phyloP scores from a whole-genome alignment of 163 green algal genomes.

The Scenedesmus sp. region DNA sequence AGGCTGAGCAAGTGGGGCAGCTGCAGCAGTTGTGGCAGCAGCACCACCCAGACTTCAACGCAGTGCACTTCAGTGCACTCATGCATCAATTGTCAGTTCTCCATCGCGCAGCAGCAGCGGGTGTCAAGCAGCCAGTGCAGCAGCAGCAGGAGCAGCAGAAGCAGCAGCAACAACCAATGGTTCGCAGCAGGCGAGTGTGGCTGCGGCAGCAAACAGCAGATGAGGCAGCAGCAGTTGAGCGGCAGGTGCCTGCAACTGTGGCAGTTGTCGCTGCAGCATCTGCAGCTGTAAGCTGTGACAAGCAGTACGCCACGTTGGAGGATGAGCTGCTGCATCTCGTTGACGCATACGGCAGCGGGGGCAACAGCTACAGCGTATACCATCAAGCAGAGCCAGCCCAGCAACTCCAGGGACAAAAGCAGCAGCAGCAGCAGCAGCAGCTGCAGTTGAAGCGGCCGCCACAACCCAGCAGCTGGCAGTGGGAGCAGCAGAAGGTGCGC shows the following conservation, averaged over 20 bases:
- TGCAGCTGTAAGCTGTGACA: slow-evolving; percentile 2
- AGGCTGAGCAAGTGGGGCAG: neutral
- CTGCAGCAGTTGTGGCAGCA: slow-evolving; percentile 43
- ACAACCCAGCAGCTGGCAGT: neutral
- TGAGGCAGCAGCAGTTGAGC: neutral
- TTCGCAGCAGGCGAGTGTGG: neutral
- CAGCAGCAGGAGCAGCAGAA: neutral
- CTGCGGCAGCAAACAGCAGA: neutral
- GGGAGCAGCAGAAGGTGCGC: neutral
- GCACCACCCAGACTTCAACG: slow-evolving; percentile 25
- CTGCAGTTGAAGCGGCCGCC: neutral
- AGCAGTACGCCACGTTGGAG: neutral
- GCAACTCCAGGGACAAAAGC: too few species aligned
- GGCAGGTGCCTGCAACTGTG: neutral
- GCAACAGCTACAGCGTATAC: neutral
- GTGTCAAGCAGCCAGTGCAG: neutral
- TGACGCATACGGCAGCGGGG: neutral
- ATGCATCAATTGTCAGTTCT: slow-evolving; percentile 40
- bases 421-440: neutral
- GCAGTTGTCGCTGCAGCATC: neutral
- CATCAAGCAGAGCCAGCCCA: neutral
- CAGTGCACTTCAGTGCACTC: slow-evolving; percentile 47
- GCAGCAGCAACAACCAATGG: too few species aligned
- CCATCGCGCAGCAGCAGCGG: neutral
- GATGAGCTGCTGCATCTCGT: neutral